Evolutionary conservation across 1,139 yeast genomes (phyloP).

Genomic region (Scheffersomyces lignicola): DNA sequence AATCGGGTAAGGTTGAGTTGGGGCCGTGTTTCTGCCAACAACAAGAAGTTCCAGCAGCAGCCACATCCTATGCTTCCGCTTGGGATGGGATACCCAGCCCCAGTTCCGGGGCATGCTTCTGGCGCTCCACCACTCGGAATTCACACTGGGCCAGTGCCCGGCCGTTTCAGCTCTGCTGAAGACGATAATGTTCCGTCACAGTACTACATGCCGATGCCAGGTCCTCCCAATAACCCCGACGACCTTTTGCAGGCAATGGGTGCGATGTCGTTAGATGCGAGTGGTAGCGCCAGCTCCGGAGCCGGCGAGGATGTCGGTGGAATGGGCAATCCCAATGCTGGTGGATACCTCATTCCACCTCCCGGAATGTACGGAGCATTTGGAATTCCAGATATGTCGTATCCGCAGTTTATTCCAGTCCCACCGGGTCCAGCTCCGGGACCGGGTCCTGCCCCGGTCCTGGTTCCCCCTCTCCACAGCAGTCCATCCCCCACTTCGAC

Average conservation of each 20-base stretch:
- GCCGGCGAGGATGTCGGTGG: conserved; percentile 5
- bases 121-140: conserved; percentile 7
- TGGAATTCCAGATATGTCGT: conserved; percentile 11
- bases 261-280: conserved; percentile 15
- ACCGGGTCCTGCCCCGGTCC: neutral
- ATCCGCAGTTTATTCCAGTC: conserved; percentile 12
- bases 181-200: conserved; percentile 4
- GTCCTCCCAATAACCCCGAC: conserved; percentile 6
- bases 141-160: conserved; percentile 4
- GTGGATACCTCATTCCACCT: conserved; percentile 13
- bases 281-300: conserved; percentile 5
- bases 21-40: conserved; percentile 63
- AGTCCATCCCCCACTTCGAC: conserved; percentile 4
- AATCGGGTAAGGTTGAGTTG: conserved; percentile 83
- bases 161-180: conserved; percentile 4
- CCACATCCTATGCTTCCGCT: conserved; percentile 18
- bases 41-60: conserved; percentile 31
- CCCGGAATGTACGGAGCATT: conserved; percentile 11
- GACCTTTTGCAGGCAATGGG: conserved; percentile 19
- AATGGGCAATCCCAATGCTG: conserved; percentile 10
- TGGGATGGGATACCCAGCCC: conserved; percentile 9
- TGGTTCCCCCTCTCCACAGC: neutral
- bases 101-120: conserved; percentile 11
- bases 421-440: neutral
- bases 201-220: neutral